phyloP scores from a whole-genome alignment of 2,329 filamentous ascomycete species.

The Talaromyces sp. region DNA sequence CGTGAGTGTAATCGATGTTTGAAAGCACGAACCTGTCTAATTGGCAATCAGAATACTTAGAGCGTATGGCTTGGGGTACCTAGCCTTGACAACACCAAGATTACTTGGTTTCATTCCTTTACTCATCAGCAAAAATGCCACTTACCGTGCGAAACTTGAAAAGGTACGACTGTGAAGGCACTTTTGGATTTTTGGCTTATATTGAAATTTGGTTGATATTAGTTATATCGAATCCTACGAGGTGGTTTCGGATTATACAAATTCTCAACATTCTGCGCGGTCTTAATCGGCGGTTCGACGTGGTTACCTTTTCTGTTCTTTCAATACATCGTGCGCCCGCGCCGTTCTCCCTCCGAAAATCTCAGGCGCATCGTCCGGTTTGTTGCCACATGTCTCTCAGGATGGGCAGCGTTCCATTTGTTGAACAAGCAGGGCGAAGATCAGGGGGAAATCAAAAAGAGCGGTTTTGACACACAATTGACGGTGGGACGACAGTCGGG shows the following conservation, averaged over 20 bases:
- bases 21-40: neutral
- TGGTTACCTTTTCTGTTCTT: constrained; percentile 38
- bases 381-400: constrained; percentile 46
- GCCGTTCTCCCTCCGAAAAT: constrained; percentile 21
- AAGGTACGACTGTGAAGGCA: constrained; percentile 32
- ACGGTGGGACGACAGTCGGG: constrained; percentile 10
- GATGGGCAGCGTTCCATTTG: constrained; percentile 49
- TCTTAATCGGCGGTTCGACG: constrained; percentile 52
- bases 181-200: neutral
- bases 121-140: constrained; percentile 32
- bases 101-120: constrained; percentile 40
- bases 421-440: constrained; percentile 42
- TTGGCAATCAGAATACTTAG: constrained; percentile 35
- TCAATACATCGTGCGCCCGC: constrained; percentile 24
- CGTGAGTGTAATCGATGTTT: constrained; percentile 27
- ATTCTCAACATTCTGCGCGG: constrained; percentile 53
- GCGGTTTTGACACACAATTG: constrained; percentile 9
- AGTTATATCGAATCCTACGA: constrained; percentile 41
- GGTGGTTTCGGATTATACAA: constrained; percentile 44
- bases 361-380: constrained; percentile 37
- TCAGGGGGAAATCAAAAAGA: constrained; percentile 18
- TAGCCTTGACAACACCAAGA: constrained; percentile 47
- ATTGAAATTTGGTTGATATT: neutral
- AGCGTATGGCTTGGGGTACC: constrained; percentile 49
- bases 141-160: constrained; percentile 32